Conservation (phyloP, 2,329 filamentous ascomycete species). For the Cladophialophora psammophila region DNA sequence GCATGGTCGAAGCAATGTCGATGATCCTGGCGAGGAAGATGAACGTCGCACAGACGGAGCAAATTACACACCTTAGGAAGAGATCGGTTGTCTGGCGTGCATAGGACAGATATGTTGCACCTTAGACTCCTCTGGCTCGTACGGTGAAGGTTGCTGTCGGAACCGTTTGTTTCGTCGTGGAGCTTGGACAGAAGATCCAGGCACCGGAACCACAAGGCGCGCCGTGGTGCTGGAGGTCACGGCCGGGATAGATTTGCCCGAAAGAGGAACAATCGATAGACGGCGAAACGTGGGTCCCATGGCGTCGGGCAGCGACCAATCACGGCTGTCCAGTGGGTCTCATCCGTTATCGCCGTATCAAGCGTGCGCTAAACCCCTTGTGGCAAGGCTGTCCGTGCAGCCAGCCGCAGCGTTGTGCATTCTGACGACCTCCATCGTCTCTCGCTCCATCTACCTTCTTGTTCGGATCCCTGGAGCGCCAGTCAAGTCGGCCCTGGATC, state of each 20-base stretch:
- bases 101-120: slow-evolving; percentile 13
- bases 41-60: not conserved
- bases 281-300: slow-evolving; percentile 4
- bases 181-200: not conserved
- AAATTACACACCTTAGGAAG: not conserved
- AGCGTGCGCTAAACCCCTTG: slow-evolving; percentile 19
- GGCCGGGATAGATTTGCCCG: slow-evolving; percentile 34
- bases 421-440: slow-evolving; percentile 8
- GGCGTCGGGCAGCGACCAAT: slow-evolving; percentile 24
- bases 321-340: not conserved
- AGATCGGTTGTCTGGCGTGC: not conserved
- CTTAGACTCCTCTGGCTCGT: not conserved
- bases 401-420: slow-evolving; percentile 25
- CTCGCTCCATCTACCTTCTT: slow-evolving; percentile 10
- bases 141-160: not conserved
- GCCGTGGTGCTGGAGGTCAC: not conserved
- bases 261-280: slow-evolving; percentile 29
- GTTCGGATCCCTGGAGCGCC: slow-evolving; percentile 4
- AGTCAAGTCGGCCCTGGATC: slow-evolving; percentile 14
- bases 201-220: not conserved
- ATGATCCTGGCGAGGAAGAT: not conserved
- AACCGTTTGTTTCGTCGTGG: not conserved
- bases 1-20: not conserved
- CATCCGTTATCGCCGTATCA: slow-evolving; percentile 28
- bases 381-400: slow-evolving; percentile 36